phyloP scores from a whole-genome alignment of 1,284 basidiomycete genomes.

The Apiotrichum gamsii region DNA sequence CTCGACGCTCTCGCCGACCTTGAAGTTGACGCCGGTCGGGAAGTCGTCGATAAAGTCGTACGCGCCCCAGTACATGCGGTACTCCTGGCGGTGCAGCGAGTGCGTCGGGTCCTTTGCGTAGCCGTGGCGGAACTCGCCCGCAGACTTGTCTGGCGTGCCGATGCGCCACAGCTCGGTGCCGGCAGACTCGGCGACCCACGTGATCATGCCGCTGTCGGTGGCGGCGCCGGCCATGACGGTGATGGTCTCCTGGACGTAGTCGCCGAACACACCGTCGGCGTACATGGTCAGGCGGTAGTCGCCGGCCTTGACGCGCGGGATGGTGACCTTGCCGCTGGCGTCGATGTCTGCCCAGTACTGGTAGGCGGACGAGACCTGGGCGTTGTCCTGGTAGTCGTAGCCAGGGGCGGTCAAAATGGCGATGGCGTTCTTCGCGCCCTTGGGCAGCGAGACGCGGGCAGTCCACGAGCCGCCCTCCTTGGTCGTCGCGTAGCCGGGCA shows the following conservation, averaged over 20 bases:
- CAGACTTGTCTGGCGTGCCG: slow-evolving; percentile 28
- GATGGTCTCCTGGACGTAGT: slow-evolving; percentile 30
- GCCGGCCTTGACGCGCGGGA: slow-evolving; percentile 33
- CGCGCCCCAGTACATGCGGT: slow-evolving; percentile 31
- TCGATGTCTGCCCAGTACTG: slow-evolving; percentile 38
- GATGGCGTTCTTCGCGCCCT: slow-evolving; percentile 20
- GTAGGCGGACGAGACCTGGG: slow-evolving; percentile 13
- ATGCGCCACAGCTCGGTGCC: slow-evolving; percentile 36
- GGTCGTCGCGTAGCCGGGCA: slow-evolving; percentile 25
- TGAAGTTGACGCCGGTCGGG: slow-evolving; percentile 28
- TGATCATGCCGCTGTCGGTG: slow-evolving; percentile 7
- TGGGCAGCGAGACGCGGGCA: slow-evolving; percentile 22
- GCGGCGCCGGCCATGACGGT: slow-evolving; percentile 18
- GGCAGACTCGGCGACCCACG: slow-evolving; percentile 24
- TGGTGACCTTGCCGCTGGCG: slow-evolving; percentile 19
- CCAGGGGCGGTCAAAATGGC: slow-evolving; percentile 30
- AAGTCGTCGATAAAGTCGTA: slow-evolving; percentile 33
- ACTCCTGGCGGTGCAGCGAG: slow-evolving; percentile 22
- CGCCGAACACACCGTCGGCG: slow-evolving; percentile 35
- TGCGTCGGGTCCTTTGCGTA: slow-evolving; percentile 11
- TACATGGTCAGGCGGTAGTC: slow-evolving; percentile 35
- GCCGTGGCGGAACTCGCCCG: slow-evolving; percentile 32
- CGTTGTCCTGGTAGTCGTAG: slow-evolving; percentile 33
- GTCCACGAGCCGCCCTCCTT: slow-evolving; percentile 23
- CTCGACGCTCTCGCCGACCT: slow-evolving; percentile 21